Evolutionary conservation across 2,329 filamentous ascomycete genomes (phyloP).

Genomic region (Corynespora cassiicola): DNA sequence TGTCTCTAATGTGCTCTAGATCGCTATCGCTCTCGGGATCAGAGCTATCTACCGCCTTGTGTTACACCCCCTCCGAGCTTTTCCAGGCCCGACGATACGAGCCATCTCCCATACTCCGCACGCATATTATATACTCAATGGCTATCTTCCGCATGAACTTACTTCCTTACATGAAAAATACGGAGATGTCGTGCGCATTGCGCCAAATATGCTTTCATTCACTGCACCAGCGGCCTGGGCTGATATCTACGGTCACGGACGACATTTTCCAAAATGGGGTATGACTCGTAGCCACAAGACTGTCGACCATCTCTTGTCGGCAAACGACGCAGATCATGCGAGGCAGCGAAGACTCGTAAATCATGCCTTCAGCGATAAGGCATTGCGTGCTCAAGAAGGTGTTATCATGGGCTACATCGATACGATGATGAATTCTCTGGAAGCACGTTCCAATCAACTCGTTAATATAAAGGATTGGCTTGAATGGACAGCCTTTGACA

Average conservation of each 20-base stretch:
- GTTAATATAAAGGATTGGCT: slow-evolving; percentile 29
- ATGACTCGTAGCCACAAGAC: slow-evolving; percentile 26
- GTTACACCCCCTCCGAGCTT: too few species aligned
- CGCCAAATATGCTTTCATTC: slow-evolving; percentile 10
- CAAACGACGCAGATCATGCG: slow-evolving; percentile 26
- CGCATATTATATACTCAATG: slow-evolving; percentile 1
- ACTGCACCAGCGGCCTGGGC: slow-evolving; percentile 38
- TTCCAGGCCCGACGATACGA: too few species aligned
- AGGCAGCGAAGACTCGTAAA: slow-evolving; percentile 35
- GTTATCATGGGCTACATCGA: slow-evolving; percentile 40
- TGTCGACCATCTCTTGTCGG: slow-evolving; percentile 27
- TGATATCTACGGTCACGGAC: slow-evolving; percentile 43
- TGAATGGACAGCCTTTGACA: slow-evolving; percentile 48
- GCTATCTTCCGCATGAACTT: too few species aligned
- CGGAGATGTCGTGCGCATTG: slow-evolving; percentile 15
- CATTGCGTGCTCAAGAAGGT: slow-evolving; percentile 41
- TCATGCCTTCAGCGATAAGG: slow-evolving; percentile 45
- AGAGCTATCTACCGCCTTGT: too few species aligned
- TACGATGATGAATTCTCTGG: slow-evolving; percentile 4
- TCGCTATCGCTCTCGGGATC: too few species aligned
- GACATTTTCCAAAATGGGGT: slow-evolving; percentile 21
- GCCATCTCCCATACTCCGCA: not conserved
- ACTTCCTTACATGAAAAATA: slow-evolving; percentile 12
- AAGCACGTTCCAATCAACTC: not conserved
- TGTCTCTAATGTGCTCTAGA: too few species aligned